Percentiles rank a stretch among this genome's conserved stretches.
Evolutionary conservation across 106 monocot species (phyloP).

Genomic region (Dactylorhiza incarnata): DNA sequence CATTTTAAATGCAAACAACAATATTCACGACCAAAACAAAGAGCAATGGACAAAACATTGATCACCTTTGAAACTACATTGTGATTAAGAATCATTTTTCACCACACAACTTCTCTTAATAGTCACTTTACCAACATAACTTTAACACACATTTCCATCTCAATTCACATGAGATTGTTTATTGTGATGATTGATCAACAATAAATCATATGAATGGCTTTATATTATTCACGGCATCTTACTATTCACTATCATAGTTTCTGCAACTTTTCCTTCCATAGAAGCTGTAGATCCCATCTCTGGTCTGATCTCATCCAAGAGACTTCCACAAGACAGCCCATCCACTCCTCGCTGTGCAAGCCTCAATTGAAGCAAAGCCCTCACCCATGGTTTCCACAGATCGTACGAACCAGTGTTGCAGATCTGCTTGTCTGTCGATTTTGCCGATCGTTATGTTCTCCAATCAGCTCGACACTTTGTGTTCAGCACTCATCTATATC

Average conservation of each 20-base stretch:
- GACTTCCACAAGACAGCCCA: no score
- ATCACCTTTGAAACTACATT: neutral
- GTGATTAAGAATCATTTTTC: neutral
- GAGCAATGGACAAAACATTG: neutral
- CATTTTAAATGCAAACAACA: neutral
- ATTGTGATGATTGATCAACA: neutral
- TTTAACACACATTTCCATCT: neutral
- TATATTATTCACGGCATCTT: neutral
- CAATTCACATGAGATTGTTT: neutral
- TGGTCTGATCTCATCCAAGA: no score
- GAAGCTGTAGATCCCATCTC: no score
- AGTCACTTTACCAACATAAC: neutral
- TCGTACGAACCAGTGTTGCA: no score
- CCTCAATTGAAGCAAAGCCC: no score
- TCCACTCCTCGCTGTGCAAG: no score
- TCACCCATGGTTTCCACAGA: no score
- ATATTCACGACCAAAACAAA: neutral
- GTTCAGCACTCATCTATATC: no score
- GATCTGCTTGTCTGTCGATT: no score
- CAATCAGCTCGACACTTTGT: no score
- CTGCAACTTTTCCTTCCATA: no score
- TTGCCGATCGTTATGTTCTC: no score
- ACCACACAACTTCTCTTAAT: neutral
- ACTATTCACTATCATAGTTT: neutral
- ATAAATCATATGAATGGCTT: neutral